These are phyloP conservation scores for Colletotrichum noveboracense DNA, from an alignment of 2,329 filamentous ascomycete genomes.

Conservation along the genomic window DNA sequence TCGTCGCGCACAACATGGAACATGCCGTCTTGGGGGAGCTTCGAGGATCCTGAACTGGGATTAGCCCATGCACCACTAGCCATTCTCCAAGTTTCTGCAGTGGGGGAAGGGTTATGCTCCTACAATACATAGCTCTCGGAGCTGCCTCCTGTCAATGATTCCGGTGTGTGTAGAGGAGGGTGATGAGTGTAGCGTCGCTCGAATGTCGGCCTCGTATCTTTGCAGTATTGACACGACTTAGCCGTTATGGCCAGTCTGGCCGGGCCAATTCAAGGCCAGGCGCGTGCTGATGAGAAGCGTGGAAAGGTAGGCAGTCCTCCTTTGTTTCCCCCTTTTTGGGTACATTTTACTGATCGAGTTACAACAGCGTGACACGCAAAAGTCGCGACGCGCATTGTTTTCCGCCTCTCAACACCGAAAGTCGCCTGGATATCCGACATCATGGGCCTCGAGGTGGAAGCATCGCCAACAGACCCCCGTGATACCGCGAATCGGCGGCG, in stretches of 20 bases:
- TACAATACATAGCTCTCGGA: neutral
- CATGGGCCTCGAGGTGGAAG: constrained; percentile 1
- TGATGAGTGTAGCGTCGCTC: neutral
- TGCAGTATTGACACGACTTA: neutral
- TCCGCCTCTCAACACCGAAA: neutral
- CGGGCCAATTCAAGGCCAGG: neutral
- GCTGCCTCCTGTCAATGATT: neutral
- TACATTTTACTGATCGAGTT: neutral
- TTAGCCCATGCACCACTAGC: neutral
- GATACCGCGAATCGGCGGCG: neutral
- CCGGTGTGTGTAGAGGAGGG: fast-evolving
- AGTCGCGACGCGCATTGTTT: neutral
- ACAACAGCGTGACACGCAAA: neutral
- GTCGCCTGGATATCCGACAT: neutral
- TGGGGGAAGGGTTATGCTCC: neutral
- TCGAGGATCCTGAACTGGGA: neutral
- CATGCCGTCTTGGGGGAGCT: neutral
- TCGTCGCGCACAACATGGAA: neutral
- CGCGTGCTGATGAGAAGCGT: neutral
- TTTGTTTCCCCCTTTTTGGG: neutral
- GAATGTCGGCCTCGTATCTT: neutral
- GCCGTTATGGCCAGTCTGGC: constrained; percentile 9
- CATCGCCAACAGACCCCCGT: neutral
- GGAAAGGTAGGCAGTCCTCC: neutral
- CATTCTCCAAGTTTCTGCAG: neutral